Evolutionary conservation across 2,329 filamentous ascomycete genomes (phyloP).

Genomic region (Zymoseptoria crescenta): DNA sequence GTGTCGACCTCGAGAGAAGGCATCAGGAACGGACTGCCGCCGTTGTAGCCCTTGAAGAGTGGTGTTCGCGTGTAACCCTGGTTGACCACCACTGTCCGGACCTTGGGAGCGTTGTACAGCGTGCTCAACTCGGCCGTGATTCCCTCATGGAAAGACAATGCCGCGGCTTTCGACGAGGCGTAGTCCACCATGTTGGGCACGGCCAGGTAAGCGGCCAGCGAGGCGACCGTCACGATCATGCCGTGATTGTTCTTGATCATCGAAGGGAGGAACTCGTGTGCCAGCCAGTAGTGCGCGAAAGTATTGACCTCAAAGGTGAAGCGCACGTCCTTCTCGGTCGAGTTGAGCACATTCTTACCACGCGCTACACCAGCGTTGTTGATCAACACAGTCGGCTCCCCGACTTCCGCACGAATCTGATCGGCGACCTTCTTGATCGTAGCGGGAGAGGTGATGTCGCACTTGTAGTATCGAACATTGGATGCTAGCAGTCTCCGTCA

Average conservation of each 20-base stretch:
- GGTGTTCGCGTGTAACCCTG: constrained; percentile 55
- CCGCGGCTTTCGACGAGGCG: constrained; percentile 43
- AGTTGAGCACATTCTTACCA: constrained; percentile 40
- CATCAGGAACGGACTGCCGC: constrained; percentile 44
- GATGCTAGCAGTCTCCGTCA: background rate
- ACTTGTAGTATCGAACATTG: constrained; percentile 25
- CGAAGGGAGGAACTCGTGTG: constrained; percentile 45
- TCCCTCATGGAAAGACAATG: constrained; percentile 47
- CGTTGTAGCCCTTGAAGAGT: constrained; percentile 52
- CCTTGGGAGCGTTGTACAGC: constrained; percentile 35
- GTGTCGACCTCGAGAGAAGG: constrained; percentile 52
- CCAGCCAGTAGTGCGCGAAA: constrained; percentile 43
- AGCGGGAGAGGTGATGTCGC: constrained; percentile 42
- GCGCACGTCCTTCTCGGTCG: constrained; percentile 36
- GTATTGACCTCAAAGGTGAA: constrained; percentile 47
- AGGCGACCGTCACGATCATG: constrained; percentile 50
- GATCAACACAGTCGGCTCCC: constrained; percentile 39
- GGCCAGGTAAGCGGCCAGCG: constrained; percentile 42
- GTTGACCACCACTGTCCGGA: constrained; percentile 57
- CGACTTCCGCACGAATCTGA: constrained; percentile 32
- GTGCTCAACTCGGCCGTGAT: constrained; percentile 35
- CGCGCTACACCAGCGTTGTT: constrained; percentile 44
- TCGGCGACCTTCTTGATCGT: constrained; percentile 36
- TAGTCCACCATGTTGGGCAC: constrained; percentile 39
- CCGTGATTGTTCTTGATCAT: constrained; percentile 47